Evolutionary conservation across 1,139 yeast genomes (phyloP).

Genomic region (Debaryomycetaceae sp.): DNA sequence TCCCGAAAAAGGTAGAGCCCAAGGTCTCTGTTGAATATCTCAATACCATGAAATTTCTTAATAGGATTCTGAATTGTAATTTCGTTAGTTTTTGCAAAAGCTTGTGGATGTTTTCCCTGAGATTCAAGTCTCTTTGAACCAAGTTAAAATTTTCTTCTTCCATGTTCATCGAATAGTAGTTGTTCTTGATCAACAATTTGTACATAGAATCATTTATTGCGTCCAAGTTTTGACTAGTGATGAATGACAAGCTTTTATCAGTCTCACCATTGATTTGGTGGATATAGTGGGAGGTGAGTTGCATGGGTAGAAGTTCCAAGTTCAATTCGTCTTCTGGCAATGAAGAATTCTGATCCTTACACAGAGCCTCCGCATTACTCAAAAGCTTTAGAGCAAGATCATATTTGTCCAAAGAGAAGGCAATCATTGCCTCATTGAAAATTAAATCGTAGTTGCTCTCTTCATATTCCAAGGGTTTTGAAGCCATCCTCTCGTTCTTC

Average conservation of each 20-base stretch:
- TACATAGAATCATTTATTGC: slow-evolving; percentile 29
- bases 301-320: slow-evolving; percentile 58
- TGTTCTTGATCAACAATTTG: slow-evolving; percentile 32
- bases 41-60: slow-evolving; percentile 44
- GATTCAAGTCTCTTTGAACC: slow-evolving; percentile 41
- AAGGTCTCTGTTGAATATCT: slow-evolving; percentile 38
- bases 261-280: slow-evolving; percentile 45
- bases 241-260: slow-evolving; percentile 37
- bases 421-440: slow-evolving; percentile 67
- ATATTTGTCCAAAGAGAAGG: slow-evolving; percentile 43
- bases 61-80: slow-evolving; percentile 37
- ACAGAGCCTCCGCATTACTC: slow-evolving; percentile 46
- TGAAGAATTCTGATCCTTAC: slow-evolving; percentile 37
- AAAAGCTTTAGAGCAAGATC: slow-evolving; percentile 45
- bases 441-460: slow-evolving; percentile 32
- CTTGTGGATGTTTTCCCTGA: slow-evolving; percentile 34
- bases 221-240: slow-evolving; percentile 15
- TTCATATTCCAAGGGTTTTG: slow-evolving; percentile 3
- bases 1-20: slow-evolving; percentile 24
- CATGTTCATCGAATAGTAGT: slow-evolving; percentile 19
- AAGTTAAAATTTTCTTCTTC: slow-evolving; percentile 26
- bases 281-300: slow-evolving; percentile 68
- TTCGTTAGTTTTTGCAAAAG: slow-evolving; percentile 39
- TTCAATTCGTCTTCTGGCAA: slow-evolving; percentile 34
- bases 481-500: slow-evolving; percentile 4